Base-by-base conservation (phyloP, 2,329 filamentous ascomycete genomes). In the Diaporthe humulicola region DNA sequence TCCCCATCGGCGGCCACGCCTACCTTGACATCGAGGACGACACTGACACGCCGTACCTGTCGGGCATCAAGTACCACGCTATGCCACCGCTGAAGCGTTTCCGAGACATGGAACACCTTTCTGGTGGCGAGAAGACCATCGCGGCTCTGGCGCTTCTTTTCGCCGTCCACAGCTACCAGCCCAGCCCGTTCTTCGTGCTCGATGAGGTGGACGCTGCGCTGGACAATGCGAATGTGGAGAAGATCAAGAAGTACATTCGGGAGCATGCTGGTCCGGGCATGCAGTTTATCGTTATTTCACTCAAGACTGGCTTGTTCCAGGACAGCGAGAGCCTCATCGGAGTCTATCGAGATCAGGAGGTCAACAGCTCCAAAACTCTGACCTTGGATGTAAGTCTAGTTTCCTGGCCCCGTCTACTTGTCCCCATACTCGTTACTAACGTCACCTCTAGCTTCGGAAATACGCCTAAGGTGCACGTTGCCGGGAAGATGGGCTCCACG, bases 81-180 rank as follows among this genome's bases (percentile, higher is more conserved):
- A 99, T 98, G 96, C 97, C 97, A 28, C 97, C 97, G 1, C 91
- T 98, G 77, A 99, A 99, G 87, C 95, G 97, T 60, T 99, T 99
- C 90, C 91, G 97, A 79, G 97, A 99, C 83, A 99, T 99, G 97
- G 97, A 99, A 84, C 97, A 98, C 82, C 88, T 99, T 14, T 98
- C 95, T 1, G 97, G 97, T 80, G 97, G 97, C 73, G 97, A 99
- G 86, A 99, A 99, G 88, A 99, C 97, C 0, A 99, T 99, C 93
- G 97, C 97, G 2, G 97, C 97, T 19, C 88, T 99, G 52, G 97
- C 97, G n/a, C 89, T 99, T 54, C 90, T 99, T 6, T 99, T 99
- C 82, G 97, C 97, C 30, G 96, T 99, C 73, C 97, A 99, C 87
- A 96, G 93, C 75, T 99, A 96, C 86, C 96, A 98, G 82, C 96